Evolutionary conservation across 805 yeast species (phyloP), one percentile per base, ranked within the genome.

Genomic region (Barnettozyma sucrosica): DNA sequence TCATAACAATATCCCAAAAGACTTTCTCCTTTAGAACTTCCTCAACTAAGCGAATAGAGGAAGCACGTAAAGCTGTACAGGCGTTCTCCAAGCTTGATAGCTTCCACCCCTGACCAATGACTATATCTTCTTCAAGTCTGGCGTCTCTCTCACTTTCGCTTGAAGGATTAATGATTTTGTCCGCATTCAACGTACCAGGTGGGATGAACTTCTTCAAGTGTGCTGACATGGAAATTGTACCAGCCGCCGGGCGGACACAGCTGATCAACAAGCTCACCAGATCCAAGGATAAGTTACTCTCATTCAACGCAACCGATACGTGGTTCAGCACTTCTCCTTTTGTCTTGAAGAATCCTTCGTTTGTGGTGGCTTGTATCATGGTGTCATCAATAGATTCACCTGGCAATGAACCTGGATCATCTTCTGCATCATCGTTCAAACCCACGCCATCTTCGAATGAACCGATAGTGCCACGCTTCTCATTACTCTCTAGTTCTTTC

Each of bases 151-250:
- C 66, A n/a, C 48, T 48, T 9, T 52, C 53, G 4, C 57, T 44
- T 0, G 52, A 44, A 2, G 51, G 55, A 9, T 50, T 60, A 6
- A 48, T 40, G 2, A 70, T 56, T n/a, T 53, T 55, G 46, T 71
- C 76, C 37, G 70, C 68, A 45, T 78, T 80, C 48, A 90, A 68
- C 0, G 96, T 82, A 0, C 92, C 95, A 10, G 84, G 68, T 2
- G 93, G 87, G 0, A 83, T 85, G 47, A 77, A 79, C 56, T 85
- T 83, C 55, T 81, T 78, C 52, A 89, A 68, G 62, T 80, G 89
- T 0, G 95, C 89, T 1, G 96, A 89, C 80, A 92, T 87, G 2
- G 97, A 88, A 3, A 89, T 74, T 30, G 85, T 76, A 2, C 95
- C 96, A 2, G 92, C 85, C 18, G 88, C 87, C 1, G 97, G 97